Evolutionary conservation across 2,329 filamentous ascomycete genomes (phyloP), one percentile per base, ranked within the genome.

Genomic region (Fusarium sp.): DNA sequence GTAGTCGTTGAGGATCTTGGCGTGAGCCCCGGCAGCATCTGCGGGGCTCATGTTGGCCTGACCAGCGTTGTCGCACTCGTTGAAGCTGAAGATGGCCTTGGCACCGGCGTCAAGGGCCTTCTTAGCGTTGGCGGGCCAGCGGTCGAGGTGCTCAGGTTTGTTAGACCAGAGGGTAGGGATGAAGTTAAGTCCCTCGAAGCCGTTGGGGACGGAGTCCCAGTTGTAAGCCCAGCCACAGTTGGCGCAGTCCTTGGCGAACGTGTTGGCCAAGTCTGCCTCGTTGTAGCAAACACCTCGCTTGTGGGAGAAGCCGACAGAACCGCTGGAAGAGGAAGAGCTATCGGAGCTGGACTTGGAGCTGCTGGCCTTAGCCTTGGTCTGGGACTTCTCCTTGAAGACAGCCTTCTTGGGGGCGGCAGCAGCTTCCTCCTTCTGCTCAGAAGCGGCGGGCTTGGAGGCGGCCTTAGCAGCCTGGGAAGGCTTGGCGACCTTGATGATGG

Each of bases 261-360:
- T 73, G 56, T 82, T 79, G 76, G 86, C 84, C 36, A 91, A 81
- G 28, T 70, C 72, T 57, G 83, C 83, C 33, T 87, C 81, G 79
- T 92, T 92, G 86, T 90, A 93, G 51, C 87, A 87, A 50, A 92
- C 79, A 79, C 91, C 91, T 76, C 90, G 89, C 87, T 92, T 91
- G 57, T 45, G 24, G 73, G 73, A 69, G 60, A 78, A 72, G 28
- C 67, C 66, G 45, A 52, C 21, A 17, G 71, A 73, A 33, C 65
- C 61, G 33, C 49, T 55, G n/a, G 62, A 62, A 33, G 52, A 47
- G 28, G 28, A 31, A 31, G 28, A 31, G 28, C 28, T 31, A 10
- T 5, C 28, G 5, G 52, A 36, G 38, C 62, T 50, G 5, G 28
- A 47, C 57, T 58, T 43, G 66, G 38, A 33, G 28, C 57, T 34